Base-by-base conservation (phyloP, 2,329 filamentous ascomycete species). In the Cladosporium sp. region DNA sequence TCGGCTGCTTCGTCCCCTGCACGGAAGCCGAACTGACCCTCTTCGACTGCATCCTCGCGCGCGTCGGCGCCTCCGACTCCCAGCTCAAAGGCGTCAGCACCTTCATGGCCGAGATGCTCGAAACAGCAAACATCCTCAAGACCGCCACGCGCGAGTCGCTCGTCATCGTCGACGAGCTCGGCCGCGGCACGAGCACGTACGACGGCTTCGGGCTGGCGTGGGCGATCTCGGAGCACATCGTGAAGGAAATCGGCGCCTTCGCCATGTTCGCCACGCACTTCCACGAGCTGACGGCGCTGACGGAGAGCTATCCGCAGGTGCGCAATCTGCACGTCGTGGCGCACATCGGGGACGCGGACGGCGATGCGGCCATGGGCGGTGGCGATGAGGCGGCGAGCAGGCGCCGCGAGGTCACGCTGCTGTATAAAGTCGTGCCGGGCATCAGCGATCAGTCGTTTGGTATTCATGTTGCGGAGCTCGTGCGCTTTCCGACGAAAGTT, bases 41-140 rank as follows among this genome's bases (percentile, higher is more conserved):
- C 54, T 98, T 96, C 68, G 93, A 98, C 73, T 93, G 89, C 57
- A 95, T 98, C 56, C 85, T 98, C 37, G 93, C 95, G 0, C 87
- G 93, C 61, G 93, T 98, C 0, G 93, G 95, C 40, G 95, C 93
- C 6, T 93, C 87, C 62, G 95, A 98, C 72, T 95, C 89, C 6
- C 93, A 97, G 70, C 85, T 98, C 58, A 97, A 97, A 72, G 93
- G 93, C 34, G 93, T 98, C 2, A 95, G 89, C 3, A 98, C 93
- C 0, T 98, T 98, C 71, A 98, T 98, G 95, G 93, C 93, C 1
- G 93, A 98, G 74, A 98, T 98, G 93, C 81, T 98, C 18, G 93
- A 98, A 70, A 98, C 93, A 1, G 90, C 93, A 60, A 97, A 97
- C 68, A 98, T 98, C 59, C 84, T 98, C 66, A 97, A 97, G 73